phyloP scores from a whole-genome alignment of 495 filamentous ascomycete genomes.

The Melanomma pulvis-pyrius region DNA sequence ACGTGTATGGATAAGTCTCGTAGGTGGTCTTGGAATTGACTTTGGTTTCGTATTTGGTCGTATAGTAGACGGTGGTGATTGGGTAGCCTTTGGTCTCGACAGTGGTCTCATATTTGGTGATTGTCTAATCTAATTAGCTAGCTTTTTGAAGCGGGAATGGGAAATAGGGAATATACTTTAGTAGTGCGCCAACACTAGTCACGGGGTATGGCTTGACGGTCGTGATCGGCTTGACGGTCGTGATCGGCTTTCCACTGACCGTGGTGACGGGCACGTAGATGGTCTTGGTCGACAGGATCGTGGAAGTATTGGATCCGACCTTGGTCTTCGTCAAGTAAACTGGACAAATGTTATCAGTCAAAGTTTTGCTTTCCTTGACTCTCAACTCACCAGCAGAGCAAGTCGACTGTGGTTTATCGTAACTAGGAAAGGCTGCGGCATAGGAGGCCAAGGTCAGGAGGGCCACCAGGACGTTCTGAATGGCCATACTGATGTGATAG shows the following conservation, averaged over 20 bases:
- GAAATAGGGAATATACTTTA: slow-evolving; percentile 1
- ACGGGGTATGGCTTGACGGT: slow-evolving; percentile 17
- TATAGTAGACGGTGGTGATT: slow-evolving; percentile 24
- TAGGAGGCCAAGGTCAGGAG: slow-evolving; percentile 25
- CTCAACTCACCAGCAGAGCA: slow-evolving; percentile 1
- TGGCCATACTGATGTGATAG: slow-evolving; percentile 23
- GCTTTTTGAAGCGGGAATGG: background rate
- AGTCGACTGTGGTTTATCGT: background rate
- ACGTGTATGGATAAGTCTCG: slow-evolving; percentile 29
- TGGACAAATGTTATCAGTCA: background rate
- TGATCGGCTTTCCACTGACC: background rate
- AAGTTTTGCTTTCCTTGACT: background rate
- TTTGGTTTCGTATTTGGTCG: slow-evolving; percentile 8
- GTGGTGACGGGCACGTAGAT: slow-evolving; percentile 28
- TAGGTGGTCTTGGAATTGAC: slow-evolving; percentile 4
- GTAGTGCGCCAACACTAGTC: slow-evolving; percentile 12
- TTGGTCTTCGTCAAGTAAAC: slow-evolving; percentile 13
- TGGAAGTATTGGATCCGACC: background rate
- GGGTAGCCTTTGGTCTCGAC: slow-evolving; percentile 15
- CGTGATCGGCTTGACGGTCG: background rate
- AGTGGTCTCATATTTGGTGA: slow-evolving; percentile 16
- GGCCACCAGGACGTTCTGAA: slow-evolving; percentile 17
- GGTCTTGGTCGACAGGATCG: slow-evolving; percentile 28
- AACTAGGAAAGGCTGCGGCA: slow-evolving; percentile 17
- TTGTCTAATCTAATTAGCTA: slow-evolving; percentile 14